These are phyloP conservation scores for Pontederia crassipes DNA, from an alignment of 176 grass and related monocot genomes.

Conservation along the genomic window DNA sequence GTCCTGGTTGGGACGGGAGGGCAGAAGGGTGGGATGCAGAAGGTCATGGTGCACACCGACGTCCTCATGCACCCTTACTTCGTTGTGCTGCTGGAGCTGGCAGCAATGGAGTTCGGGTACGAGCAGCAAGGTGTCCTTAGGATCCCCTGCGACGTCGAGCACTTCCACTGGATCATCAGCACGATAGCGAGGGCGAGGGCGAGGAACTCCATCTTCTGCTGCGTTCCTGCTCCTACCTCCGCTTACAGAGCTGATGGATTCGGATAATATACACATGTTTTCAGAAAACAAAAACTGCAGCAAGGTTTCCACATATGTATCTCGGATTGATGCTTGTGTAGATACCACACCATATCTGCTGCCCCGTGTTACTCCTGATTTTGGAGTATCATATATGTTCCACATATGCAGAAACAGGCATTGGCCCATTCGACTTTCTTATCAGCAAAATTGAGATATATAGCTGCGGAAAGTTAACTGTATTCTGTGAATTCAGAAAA, in stretches of 20 bases:
- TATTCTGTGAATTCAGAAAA: too few species aligned
- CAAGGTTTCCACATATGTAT: too few species aligned
- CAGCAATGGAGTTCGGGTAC: conserved; percentile 39
- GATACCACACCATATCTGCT: too few species aligned
- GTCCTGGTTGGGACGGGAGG: too few species aligned
- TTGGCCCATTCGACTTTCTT: too few species aligned
- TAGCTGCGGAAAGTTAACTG: too few species aligned
- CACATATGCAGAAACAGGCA: too few species aligned
- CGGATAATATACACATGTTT: background rate
- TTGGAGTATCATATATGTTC: too few species aligned
- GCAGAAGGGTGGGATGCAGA: conserved; percentile 1
- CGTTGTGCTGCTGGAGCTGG: conserved; percentile 32
- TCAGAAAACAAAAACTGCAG: too few species aligned
- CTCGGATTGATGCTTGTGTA: too few species aligned
- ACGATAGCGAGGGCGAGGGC: conserved; percentile 13
- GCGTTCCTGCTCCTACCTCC: background rate
- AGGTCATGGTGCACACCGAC: conserved; percentile 19
- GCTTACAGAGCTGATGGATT: background rate
- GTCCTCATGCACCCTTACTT: conserved; percentile 35
- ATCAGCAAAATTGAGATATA: too few species aligned
- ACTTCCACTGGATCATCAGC: conserved; percentile 18
- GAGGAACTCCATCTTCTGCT: conserved; percentile 4
- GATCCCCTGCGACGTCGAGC: conserved; percentile 34
- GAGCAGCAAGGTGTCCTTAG: conserved; percentile 37
- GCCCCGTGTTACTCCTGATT: too few species aligned